Percentiles rank a stretch among this genome's conserved stretches.
These are phyloP conservation scores for Bipolaris sorokiniana DNA, from an alignment of 2,329 filamentous ascomycete species.

Conservation along the genomic window DNA sequence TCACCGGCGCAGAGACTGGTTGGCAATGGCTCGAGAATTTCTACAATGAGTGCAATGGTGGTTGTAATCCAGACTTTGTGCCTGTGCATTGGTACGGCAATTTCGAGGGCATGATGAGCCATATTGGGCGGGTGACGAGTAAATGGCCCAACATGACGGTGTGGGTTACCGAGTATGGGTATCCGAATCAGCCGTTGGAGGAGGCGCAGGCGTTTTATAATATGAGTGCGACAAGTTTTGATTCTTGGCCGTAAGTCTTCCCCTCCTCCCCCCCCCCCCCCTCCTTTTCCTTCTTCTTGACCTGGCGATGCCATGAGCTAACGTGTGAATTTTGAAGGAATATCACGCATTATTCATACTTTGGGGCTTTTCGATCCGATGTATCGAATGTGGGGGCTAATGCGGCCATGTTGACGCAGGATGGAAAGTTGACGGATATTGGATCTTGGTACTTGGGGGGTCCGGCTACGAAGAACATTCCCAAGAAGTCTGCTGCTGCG, in stretches of 20 bases:
- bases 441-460: slow-evolving; percentile 78
- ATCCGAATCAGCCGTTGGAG: slow-evolving; percentile 60
- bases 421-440: slow-evolving; percentile 75
- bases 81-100: slow-evolving; percentile 66
- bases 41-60: slow-evolving; percentile 61
- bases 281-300: too few species aligned
- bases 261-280: too few species aligned
- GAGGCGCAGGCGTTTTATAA: slow-evolving; percentile 73
- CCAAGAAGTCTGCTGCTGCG: slow-evolving; percentile 5
- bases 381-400: slow-evolving; percentile 78
- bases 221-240: slow-evolving; percentile 68
- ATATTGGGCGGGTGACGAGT: slow-evolving; percentile 65
- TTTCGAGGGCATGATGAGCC: slow-evolving; percentile 70
- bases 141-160: slow-evolving; percentile 61
- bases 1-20: slow-evolving; percentile 66
- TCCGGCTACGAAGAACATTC: slow-evolving; percentile 12
- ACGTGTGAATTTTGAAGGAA: slow-evolving; percentile 43
- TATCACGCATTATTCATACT: slow-evolving; percentile 74
- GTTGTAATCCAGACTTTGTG: slow-evolving; percentile 58
- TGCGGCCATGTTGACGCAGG: slow-evolving; percentile 70
- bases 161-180: slow-evolving; percentile 82
- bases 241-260: slow-evolving; percentile 61
- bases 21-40: slow-evolving; percentile 72
- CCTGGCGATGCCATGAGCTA: background rate
- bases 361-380: slow-evolving; percentile 73